Percentiles rank a stretch among this genome's conserved stretches.
These are phyloP conservation scores for Astragalus membranaceus DNA, from an alignment of 306 rosid species.

Conservation along the genomic window DNA sequence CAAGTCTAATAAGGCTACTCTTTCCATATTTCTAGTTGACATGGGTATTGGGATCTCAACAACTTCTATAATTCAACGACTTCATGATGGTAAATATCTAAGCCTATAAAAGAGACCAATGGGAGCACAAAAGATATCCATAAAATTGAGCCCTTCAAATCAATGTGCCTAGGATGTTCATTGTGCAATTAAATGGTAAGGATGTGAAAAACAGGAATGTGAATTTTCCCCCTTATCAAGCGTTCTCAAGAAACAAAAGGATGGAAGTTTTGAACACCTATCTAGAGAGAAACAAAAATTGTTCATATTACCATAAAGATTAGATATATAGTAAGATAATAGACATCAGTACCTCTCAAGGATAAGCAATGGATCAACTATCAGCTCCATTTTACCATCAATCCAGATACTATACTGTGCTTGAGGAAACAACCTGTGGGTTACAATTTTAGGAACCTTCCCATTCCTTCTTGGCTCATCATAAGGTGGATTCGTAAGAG, in stretches of 20 bases:
- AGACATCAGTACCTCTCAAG: conserved; percentile 66
- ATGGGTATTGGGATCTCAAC: too few species aligned
- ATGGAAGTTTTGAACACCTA: not conserved
- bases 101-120: not conserved
- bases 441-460: conserved; percentile 89
- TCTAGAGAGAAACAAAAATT: not conserved
- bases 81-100: not conserved
- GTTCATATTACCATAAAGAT: not conserved
- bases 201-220: not conserved
- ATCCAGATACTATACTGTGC: conserved; percentile 97
- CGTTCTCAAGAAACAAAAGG: conserved; percentile 8
- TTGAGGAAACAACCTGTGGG: conserved; percentile 81
- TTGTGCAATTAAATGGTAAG: not conserved
- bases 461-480: conserved; percentile 99
- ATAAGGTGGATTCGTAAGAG: conserved; percentile 74
- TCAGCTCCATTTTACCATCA: conserved; percentile 97
- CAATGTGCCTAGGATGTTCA: not conserved
- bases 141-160: conserved; percentile 2
- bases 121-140: not conserved
- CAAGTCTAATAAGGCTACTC: too few species aligned
- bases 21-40: too few species aligned
- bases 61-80: conserved; percentile 5
- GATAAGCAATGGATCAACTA: conserved; percentile 86
- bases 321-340: not conserved
- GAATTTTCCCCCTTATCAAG: not conserved